Conservation (phyloP, 768 basidiomycete genomes). For the Trametes sanguinea region DNA sequence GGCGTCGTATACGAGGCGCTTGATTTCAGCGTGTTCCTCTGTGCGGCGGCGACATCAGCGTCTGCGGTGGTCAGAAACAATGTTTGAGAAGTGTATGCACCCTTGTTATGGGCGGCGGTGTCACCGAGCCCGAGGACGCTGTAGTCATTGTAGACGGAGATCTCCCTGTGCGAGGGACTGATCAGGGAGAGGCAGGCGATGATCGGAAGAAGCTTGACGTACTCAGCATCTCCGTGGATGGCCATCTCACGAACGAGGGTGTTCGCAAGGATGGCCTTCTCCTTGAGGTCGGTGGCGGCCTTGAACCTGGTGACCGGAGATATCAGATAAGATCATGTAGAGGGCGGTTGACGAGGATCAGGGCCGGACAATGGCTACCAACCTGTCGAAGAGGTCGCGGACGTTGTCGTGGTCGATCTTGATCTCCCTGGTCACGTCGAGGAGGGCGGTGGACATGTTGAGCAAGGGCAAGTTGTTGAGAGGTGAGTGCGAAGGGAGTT, state of each 20-base stretch:
- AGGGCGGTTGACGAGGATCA: neutral
- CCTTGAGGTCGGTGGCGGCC: constrained; percentile 8
- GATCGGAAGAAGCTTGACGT: neutral
- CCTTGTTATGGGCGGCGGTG: constrained; percentile 26
- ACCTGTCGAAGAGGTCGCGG: constrained; percentile 26
- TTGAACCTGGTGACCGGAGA: constrained; percentile 2
- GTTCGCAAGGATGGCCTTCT: constrained; percentile 21
- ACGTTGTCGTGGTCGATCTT: constrained; percentile 31
- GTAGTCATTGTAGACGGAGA: constrained; percentile 27
- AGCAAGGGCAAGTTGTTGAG: neutral
- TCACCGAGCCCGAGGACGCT: constrained; percentile 19
- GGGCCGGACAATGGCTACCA: neutral
- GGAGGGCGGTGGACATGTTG: constrained; percentile 5
- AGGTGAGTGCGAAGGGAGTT: neutral
- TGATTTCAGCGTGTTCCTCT: constrained; percentile 14
- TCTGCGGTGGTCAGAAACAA: no score
- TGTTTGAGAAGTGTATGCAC: neutral
- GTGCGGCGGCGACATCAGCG: neutral
- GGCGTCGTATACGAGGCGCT: constrained; percentile 15
- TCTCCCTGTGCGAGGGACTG: constrained; percentile 5
- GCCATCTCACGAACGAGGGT: constrained; percentile 25
- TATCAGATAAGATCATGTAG: constrained; percentile 13
- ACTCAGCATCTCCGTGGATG: constrained; percentile 25
- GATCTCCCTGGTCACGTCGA: constrained; percentile 26
- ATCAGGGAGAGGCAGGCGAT: neutral